Percentiles rank a stretch among this genome's conserved stretches.
phyloP scores from a whole-genome alignment of 805 yeast genomes.

The Candida peoriensis region DNA sequence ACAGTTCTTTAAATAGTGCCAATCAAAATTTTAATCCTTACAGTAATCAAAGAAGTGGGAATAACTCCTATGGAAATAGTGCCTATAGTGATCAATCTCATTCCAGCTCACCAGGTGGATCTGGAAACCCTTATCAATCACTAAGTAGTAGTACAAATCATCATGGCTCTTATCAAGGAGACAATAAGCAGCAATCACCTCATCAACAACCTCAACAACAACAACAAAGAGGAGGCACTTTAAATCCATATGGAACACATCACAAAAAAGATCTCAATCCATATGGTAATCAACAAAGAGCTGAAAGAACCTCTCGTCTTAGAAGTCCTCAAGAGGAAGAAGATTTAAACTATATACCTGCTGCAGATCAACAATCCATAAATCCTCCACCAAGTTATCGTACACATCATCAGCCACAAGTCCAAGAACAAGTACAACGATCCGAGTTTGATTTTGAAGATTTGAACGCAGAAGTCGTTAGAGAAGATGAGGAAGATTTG shows the following conservation, averaged over 20 bases:
- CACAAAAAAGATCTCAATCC: constrained; percentile 5
- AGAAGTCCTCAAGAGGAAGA: constrained; percentile 4
- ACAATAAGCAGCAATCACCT: neutral
- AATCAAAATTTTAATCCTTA: too few species aligned
- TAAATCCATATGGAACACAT: too few species aligned
- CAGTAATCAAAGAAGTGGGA: too few species aligned
- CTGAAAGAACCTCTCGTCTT: neutral
- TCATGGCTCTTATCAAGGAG: neutral
- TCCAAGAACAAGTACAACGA: constrained; percentile 5
- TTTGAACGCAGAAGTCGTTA: constrained; percentile 6
- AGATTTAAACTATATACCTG: constrained; percentile 16
- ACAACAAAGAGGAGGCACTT: too few species aligned
- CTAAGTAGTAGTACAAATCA: too few species aligned
- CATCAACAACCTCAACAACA: neutral
- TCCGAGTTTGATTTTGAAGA: constrained; percentile 13
- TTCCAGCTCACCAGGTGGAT: constrained; percentile 3
- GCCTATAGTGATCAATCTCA: neutral
- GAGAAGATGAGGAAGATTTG: constrained; percentile 26
- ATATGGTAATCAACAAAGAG: constrained; percentile 4
- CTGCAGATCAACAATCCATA: neutral
- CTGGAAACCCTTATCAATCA: too few species aligned
- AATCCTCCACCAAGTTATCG: constrained; percentile 3
- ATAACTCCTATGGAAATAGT: neutral
- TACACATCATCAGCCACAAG: constrained; percentile 1
- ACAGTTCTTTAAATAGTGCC: neutral